Conservation (phyloP, 2,329 filamentous ascomycete genomes). For the Lasiodiplodia gonubiensis region DNA sequence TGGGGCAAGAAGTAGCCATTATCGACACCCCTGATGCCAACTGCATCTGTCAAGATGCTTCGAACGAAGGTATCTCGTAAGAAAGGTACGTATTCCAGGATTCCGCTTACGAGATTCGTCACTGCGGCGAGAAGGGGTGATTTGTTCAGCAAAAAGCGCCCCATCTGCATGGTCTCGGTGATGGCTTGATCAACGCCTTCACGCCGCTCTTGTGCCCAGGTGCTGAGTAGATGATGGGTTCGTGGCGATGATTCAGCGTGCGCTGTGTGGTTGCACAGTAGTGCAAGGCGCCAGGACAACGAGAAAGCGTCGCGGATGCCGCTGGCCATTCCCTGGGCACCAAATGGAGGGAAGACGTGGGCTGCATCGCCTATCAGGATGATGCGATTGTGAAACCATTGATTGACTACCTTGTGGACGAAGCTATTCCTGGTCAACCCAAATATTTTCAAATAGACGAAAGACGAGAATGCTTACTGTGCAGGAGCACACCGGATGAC, state of each 20-base stretch:
- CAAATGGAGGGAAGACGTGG: slow-evolving; percentile 32
- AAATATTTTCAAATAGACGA: too few species aligned
- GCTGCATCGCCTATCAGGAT: slow-evolving; percentile 30
- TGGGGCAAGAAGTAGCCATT: slow-evolving; percentile 4
- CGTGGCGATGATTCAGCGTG: neutral
- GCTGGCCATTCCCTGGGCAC: slow-evolving; percentile 29
- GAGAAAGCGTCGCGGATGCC: slow-evolving; percentile 29
- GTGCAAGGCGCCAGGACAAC: slow-evolving; percentile 24
- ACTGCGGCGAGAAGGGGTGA: neutral
- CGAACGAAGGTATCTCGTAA: neutral
- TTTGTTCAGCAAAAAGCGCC: neutral
- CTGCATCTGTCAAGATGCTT: neutral
- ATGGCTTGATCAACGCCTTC: neutral
- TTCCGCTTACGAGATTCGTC: neutral
- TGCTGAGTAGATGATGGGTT: neutral
- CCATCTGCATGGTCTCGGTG: neutral
- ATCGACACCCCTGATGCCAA: neutral
- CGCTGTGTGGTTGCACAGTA: neutral
- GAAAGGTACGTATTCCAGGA: neutral
- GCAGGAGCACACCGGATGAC: slow-evolving; percentile 21
- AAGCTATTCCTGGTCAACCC: neutral
- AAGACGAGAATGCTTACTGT: neutral
- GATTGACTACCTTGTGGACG: slow-evolving; percentile 27
- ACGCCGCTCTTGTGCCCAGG: neutral
- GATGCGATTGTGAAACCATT: slow-evolving; percentile 21